Conservation (phyloP, 495 filamentous ascomycete species). For the Aspergillus taichungensis region DNA sequence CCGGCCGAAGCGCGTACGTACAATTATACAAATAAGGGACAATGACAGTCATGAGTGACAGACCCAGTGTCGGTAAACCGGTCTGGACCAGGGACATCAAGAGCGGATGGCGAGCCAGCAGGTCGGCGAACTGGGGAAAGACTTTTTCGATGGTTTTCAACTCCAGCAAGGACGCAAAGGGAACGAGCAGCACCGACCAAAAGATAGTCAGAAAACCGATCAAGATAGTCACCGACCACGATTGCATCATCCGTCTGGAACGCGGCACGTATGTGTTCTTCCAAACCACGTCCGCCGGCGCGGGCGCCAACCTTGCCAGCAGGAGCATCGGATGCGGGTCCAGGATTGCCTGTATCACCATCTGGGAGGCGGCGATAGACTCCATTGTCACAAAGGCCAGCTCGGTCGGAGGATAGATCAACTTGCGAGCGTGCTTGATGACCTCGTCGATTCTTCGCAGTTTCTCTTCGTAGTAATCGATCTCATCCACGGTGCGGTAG, state of each 20-base stretch:
- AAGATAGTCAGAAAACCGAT: constrained; percentile 77
- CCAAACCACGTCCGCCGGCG: constrained; percentile 88
- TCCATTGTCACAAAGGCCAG: constrained; percentile 96
- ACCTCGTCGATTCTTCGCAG: constrained; percentile 73
- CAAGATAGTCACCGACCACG: constrained; percentile 74
- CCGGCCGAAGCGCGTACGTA: constrained; percentile 21
- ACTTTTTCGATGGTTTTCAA: constrained; percentile 66
- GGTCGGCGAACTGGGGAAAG: constrained; percentile 58
- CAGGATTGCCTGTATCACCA: constrained; percentile 87
- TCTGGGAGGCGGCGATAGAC: constrained; percentile 84
- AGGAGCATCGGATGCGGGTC: constrained; percentile 80
- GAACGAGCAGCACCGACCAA: constrained; percentile 80
- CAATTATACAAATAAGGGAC: constrained; percentile 95
- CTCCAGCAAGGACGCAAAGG: constrained; percentile 68
- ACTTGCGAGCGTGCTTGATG: constrained; percentile 59
- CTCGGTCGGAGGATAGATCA: constrained; percentile 68
- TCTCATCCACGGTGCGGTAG: constrained; percentile 71
- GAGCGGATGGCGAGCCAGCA: constrained; percentile 57
- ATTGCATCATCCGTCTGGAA: constrained; percentile 57
- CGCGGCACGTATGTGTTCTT: constrained; percentile 83
- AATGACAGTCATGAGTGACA: constrained; percentile 77
- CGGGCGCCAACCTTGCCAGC: constrained; percentile 76
- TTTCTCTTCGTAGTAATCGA: constrained; percentile 87
- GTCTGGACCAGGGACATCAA: constrained; percentile 72
- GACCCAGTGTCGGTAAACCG: constrained; percentile 72